Conservation (phyloP, 192 early-diverging fungal genomes). For the Dispira simplex region DNA sequence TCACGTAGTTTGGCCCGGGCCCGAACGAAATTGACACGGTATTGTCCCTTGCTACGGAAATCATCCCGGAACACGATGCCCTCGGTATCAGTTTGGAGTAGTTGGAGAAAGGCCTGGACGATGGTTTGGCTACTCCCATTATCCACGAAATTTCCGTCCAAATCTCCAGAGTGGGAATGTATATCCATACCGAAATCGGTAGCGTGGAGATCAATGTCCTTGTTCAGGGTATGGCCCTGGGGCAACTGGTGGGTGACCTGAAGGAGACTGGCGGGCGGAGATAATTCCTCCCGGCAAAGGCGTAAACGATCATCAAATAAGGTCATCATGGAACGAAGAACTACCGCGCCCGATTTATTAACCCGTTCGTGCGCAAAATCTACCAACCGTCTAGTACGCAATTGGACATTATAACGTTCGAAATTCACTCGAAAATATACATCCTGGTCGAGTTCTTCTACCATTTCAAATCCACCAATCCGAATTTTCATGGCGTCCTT, state of each 20-base stretch:
- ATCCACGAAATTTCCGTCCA: slow-evolving; percentile 13
- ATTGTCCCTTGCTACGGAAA: slow-evolving; percentile 38
- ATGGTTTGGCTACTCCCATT: slow-evolving; percentile 20
- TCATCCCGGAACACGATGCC: slow-evolving; percentile 39
- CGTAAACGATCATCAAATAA: slow-evolving; percentile 38
- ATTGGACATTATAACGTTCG: slow-evolving; percentile 43
- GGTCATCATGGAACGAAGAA: slow-evolving; percentile 38
- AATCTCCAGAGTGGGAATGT: neutral
- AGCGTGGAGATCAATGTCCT: slow-evolving; percentile 21
- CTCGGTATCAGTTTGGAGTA: slow-evolving; percentile 32
- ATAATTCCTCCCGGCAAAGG: slow-evolving; percentile 29
- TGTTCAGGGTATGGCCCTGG: slow-evolving; percentile 18
- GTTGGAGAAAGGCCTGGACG: slow-evolving; percentile 39
- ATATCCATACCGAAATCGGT: slow-evolving; percentile 17
- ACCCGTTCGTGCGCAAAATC: slow-evolving; percentile 37
- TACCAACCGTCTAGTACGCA: slow-evolving; percentile 50
- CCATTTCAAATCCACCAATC: slow-evolving; percentile 8
- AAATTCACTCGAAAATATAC: slow-evolving; percentile 48
- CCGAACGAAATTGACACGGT: slow-evolving; percentile 37
- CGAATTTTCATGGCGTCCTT: slow-evolving; percentile 1
- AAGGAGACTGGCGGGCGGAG: slow-evolving; percentile 25
- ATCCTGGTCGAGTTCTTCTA: slow-evolving; percentile 29
- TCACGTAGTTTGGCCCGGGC: slow-evolving; percentile 35
- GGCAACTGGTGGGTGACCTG: slow-evolving; percentile 33
- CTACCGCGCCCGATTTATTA: slow-evolving; percentile 42